phyloP scores from a whole-genome alignment of 148 eudicot species.

The Camellia granthamiana region DNA sequence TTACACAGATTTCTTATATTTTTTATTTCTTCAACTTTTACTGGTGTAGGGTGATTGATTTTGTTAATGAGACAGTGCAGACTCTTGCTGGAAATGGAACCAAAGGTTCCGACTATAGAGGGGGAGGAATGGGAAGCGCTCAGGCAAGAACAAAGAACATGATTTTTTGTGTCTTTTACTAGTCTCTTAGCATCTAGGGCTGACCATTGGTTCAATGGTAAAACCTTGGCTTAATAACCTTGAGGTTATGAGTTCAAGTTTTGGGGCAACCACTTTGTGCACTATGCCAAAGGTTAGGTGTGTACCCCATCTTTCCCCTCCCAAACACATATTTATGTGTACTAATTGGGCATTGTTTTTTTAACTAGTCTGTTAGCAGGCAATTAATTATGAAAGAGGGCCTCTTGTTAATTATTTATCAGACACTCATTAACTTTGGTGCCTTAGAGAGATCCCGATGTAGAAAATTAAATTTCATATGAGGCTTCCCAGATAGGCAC shows the following conservation, averaged over 20 bases:
- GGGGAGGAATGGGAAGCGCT: slow-evolving; percentile 72
- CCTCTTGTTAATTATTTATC: not conserved
- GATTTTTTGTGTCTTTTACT: not conserved
- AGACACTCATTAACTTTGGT: not conserved
- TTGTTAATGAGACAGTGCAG: slow-evolving; percentile 76
- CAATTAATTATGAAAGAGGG: not conserved
- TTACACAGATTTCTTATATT: not conserved
- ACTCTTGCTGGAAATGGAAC: slow-evolving; percentile 97
- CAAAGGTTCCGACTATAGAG: slow-evolving; percentile 90
- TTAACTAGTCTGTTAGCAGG: not conserved
- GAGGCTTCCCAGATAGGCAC: not conserved
- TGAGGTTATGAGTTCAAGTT: too few relatives aligned
- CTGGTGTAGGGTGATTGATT: slow-evolving; percentile 77
- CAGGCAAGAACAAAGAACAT: slow-evolving; percentile 60
- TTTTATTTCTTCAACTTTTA: slow-evolving; percentile 17
- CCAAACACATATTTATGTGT: too few relatives aligned
- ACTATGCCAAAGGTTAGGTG: too few relatives aligned
- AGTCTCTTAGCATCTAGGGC: not conserved
- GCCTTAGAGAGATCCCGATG: not conserved
- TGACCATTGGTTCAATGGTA: too few relatives aligned
- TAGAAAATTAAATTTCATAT: not conserved
- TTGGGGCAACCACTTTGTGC: too few relatives aligned
- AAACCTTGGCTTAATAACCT: too few relatives aligned
- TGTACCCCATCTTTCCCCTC: too few relatives aligned
- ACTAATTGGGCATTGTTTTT: not conserved